Percentiles rank a stretch among this genome's conserved stretches.
These are phyloP conservation scores for Phytophthora podocarpi DNA, from an alignment of 352 stramenopile genomes.

Conservation along the genomic window DNA sequence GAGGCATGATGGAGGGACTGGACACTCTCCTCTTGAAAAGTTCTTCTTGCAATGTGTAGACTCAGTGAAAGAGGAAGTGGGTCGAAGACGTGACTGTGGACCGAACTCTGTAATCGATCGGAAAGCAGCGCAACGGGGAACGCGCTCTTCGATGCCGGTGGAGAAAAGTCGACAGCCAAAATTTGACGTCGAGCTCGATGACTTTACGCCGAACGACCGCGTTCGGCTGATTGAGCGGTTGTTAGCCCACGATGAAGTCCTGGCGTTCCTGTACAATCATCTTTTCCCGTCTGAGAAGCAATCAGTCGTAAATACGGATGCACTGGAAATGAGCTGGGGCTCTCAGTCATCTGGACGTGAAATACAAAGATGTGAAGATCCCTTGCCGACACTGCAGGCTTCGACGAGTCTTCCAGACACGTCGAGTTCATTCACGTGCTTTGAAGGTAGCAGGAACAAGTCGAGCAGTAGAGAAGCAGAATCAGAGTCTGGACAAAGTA, in stretches of 20 bases:
- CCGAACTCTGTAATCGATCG: conserved; percentile 12
- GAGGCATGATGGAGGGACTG: conserved; percentile 31
- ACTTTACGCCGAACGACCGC: conserved; percentile 71
- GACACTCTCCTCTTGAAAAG: conserved; percentile 60
- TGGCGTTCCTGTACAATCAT: conserved; percentile 75
- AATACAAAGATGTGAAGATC: background rate
- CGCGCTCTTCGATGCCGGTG: background rate
- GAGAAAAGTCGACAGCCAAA: conserved; percentile 25
- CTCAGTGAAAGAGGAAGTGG: conserved; percentile 79
- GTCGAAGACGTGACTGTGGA: conserved; percentile 38
- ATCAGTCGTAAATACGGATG: background rate
- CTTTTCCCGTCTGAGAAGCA: conserved; percentile 60
- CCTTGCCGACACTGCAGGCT: conserved; percentile 20
- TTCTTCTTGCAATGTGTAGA: conserved; percentile 88
- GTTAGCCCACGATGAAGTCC: conserved; percentile 79
- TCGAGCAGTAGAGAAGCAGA: conserved; percentile 19
- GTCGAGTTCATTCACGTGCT: conserved; percentile 20
- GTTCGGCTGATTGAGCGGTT: conserved; percentile 79
- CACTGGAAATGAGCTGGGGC: conserved; percentile 21
- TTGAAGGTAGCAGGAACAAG: conserved; percentile 20
- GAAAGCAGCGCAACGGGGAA: conserved; percentile 18
- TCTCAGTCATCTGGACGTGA: conserved; percentile 7
- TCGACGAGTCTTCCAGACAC: conserved; percentile 35
- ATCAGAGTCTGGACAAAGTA: background rate
- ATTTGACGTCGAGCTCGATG: conserved; percentile 56